Evolutionary conservation across 1,139 yeast genomes (phyloP).

Genomic region (Dujonia santamariae): DNA sequence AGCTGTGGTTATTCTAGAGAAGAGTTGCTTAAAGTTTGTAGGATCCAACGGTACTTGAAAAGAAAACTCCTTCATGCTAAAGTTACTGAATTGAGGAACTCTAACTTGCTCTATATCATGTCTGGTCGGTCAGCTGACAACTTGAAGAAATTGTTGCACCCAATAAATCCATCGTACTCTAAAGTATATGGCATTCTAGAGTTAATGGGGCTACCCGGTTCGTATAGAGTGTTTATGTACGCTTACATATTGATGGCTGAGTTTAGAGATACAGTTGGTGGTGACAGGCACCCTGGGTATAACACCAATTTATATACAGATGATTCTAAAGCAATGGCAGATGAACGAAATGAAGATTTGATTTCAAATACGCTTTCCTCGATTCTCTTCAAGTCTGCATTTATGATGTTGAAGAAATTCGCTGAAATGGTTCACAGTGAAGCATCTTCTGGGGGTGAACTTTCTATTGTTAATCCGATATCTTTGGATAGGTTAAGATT

Average conservation of each 20-base stretch:
- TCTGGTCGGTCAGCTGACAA: constrained; percentile 4
- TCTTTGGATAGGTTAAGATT: constrained; percentile 10
- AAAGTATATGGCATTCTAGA: constrained; percentile 12
- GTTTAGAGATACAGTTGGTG: constrained; percentile 15
- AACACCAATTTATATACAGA: constrained; percentile 18
- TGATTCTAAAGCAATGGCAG: background rate
- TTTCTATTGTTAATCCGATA: constrained; percentile 6
- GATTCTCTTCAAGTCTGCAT: constrained; percentile 18
- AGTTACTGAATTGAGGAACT: constrained; percentile 1
- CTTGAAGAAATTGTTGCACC: constrained; percentile 1
- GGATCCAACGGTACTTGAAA: background rate
- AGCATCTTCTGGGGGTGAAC: background rate
- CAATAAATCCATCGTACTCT: constrained; percentile 8
- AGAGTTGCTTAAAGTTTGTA: too few species aligned
- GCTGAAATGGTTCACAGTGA: constrained; percentile 4
- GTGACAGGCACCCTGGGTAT: constrained; percentile 23
- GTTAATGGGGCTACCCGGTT: constrained; percentile 12
- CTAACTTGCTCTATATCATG: constrained; percentile 3
- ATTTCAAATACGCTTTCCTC: constrained; percentile 8
- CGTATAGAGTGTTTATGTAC: constrained; percentile 18
- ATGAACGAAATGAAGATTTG: constrained; percentile 4
- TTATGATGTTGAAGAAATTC: constrained; percentile 14
- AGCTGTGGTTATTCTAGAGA: too few species aligned
- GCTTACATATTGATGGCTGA: constrained; percentile 25
- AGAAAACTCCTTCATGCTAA: background rate